These are phyloP conservation scores for Usnea hakonensis DNA, from an alignment of 495 filamentous ascomycete genomes.

Conservation along the genomic window DNA sequence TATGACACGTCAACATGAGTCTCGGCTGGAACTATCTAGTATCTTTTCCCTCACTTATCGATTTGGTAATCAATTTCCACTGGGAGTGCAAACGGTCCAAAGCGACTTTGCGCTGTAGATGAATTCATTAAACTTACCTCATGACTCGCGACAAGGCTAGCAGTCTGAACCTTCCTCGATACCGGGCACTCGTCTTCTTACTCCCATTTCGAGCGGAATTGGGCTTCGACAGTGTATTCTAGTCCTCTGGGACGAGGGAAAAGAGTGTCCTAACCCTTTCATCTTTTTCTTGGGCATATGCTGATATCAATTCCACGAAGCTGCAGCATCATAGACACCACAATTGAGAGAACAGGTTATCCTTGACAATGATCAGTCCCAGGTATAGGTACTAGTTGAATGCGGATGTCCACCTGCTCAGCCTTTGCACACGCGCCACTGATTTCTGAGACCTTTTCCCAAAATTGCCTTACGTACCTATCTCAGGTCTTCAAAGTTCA, in stretches of 20 bases:
- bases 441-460: not conserved
- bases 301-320: not conserved
- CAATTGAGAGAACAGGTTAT: not conserved
- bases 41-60: not conserved
- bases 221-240: not conserved
- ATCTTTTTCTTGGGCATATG: not conserved
- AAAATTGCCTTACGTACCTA: not conserved
- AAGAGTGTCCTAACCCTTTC: not conserved
- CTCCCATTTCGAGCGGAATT: not conserved
- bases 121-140: not conserved
- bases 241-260: too few species aligned
- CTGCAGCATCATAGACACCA: not conserved
- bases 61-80: not conserved
- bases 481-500: slow-evolving; percentile 8
- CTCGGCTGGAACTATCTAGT: not conserved
- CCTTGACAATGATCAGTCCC: not conserved
- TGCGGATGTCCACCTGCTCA: not conserved
- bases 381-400: not conserved
- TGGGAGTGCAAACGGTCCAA: not conserved
- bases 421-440: not conserved
- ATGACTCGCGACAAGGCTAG: not conserved
- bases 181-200: not conserved
- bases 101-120: not conserved
- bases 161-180: not conserved
- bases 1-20: not conserved